These are phyloP conservation scores for Multifurca ochricompacta DNA, from an alignment of 768 basidiomycete genomes.

Conservation along the genomic window DNA sequence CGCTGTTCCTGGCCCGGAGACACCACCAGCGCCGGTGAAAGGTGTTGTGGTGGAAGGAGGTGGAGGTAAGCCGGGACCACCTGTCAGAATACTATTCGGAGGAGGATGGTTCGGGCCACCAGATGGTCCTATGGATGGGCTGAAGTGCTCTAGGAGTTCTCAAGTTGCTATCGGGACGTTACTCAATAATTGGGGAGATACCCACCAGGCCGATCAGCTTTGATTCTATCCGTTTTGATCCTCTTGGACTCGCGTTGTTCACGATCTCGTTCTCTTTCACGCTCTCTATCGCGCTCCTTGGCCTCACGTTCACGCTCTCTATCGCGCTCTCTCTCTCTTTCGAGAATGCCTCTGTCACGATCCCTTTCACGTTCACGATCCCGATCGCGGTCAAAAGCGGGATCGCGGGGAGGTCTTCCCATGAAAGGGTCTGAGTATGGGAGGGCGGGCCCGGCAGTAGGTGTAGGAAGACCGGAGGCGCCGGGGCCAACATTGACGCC, in stretches of 20 bases:
- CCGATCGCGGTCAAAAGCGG: conserved; percentile 28
- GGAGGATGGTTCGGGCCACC: conserved; percentile 14
- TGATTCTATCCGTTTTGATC: conserved; percentile 21
- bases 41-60: conserved; percentile 20
- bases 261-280: conserved; percentile 21
- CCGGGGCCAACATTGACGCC: conserved; percentile 18
- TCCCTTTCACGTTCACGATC: conserved; percentile 27
- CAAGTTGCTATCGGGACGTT: conserved; percentile 6
- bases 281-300: conserved; percentile 29
- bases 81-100: conserved; percentile 13
- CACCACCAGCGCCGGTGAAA: conserved; percentile 13
- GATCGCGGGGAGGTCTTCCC: conserved; percentile 20
- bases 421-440: conserved; percentile 21
- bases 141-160: conserved; percentile 16
- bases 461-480: conserved; percentile 19
- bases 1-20: conserved; percentile 16
- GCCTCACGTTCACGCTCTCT: conserved; percentile 23
- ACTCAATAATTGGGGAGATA: not conserved
- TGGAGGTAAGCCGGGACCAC: conserved; percentile 21
- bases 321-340: conserved; percentile 35
- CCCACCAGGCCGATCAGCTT: conserved; percentile 21
- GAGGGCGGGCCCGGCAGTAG: conserved; percentile 25
- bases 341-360: conserved; percentile 26
- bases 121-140: conserved; percentile 18
- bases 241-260: conserved; percentile 20